These are phyloP conservation scores for Brasenia schreberi DNA, from an alignment of 164 flowering plant genomes.

Conservation along the genomic window DNA sequence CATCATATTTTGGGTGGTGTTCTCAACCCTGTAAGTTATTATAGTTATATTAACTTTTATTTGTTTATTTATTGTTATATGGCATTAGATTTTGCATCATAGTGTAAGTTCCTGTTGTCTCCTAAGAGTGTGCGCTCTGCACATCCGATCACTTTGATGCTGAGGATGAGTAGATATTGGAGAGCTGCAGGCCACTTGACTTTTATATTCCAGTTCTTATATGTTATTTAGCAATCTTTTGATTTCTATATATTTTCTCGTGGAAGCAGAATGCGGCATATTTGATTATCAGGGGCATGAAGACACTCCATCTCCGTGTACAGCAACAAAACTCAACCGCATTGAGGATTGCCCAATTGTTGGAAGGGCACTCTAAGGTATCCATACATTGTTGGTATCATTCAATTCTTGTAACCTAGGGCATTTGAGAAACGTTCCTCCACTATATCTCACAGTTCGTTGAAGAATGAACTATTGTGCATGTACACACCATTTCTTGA, in stretches of 20 bases:
- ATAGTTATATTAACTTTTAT: not conserved
- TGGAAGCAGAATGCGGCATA: slow-evolving; percentile 79
- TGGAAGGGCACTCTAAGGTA: slow-evolving; percentile 99
- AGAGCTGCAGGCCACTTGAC: not conserved
- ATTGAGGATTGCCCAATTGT: slow-evolving; percentile 86
- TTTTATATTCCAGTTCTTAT: not conserved
- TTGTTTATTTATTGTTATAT: too few relatives aligned
- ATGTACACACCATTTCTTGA: too few relatives aligned
- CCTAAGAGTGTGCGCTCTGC: too few relatives aligned
- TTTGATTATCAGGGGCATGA: slow-evolving; percentile 93
- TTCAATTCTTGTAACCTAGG: not conserved
- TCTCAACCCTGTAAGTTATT: slow-evolving; percentile 69
- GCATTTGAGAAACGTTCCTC: too few relatives aligned
- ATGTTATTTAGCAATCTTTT: not conserved
- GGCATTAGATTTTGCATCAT: too few relatives aligned
- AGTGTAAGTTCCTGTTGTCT: too few relatives aligned
- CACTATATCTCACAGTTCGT: too few relatives aligned
- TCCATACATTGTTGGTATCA: not conserved
- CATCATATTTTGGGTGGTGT: slow-evolving; percentile 89
- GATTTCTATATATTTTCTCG: not conserved
- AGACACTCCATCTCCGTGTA: slow-evolving; percentile 98
- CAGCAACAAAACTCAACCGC: slow-evolving; percentile 86
- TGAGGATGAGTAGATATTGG: too few relatives aligned
- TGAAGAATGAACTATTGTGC: too few relatives aligned
- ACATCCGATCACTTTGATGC: too few relatives aligned